These are phyloP conservation scores for Neofusicoccum umdonicola DNA, from an alignment of 2,329 filamentous ascomycete species.

Conservation along the genomic window DNA sequence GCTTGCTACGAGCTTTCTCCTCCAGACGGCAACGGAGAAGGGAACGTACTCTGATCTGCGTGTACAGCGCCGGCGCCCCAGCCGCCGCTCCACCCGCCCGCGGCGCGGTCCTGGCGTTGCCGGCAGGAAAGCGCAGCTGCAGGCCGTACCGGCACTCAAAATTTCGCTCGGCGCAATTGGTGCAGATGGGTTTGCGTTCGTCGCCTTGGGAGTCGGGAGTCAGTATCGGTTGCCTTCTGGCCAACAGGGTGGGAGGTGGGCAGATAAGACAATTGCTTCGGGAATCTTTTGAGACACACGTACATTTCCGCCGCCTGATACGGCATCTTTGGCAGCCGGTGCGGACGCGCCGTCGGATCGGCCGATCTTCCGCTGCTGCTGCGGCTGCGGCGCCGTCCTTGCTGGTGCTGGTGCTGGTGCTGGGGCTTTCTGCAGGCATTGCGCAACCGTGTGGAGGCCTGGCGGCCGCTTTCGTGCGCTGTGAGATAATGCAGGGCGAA, in stretches of 20 bases:
- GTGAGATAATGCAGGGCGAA: background rate
- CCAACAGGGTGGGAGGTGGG: too few relatives aligned
- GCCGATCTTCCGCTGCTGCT: background rate
- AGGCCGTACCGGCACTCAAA: conserved; percentile 51
- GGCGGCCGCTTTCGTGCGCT: background rate
- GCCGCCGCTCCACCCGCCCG: conserved; percentile 13
- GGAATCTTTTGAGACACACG: conserved; percentile 19
- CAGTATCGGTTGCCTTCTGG: too few relatives aligned
- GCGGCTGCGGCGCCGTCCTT: too few relatives aligned
- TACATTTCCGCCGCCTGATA: conserved; percentile 50
- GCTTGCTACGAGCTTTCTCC: background rate
- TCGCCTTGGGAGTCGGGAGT: conserved; percentile 40
- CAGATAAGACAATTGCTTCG: too few relatives aligned
- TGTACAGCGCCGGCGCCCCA: background rate
- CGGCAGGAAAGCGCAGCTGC: conserved; percentile 48
- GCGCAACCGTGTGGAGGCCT: background rate
- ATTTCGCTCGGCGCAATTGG: conserved; percentile 47
- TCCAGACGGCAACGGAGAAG: too few relatives aligned
- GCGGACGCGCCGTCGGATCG: conserved; percentile 6
- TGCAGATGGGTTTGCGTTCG: conserved; percentile 51
- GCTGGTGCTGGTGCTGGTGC: background rate
- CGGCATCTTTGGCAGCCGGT: conserved; percentile 52
- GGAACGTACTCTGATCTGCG: background rate
- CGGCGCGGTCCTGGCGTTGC: conserved; percentile 47
- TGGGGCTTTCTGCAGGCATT: background rate